Conservation (phyloP, 768 basidiomycete species). For the Clathrus columnatus region DNA sequence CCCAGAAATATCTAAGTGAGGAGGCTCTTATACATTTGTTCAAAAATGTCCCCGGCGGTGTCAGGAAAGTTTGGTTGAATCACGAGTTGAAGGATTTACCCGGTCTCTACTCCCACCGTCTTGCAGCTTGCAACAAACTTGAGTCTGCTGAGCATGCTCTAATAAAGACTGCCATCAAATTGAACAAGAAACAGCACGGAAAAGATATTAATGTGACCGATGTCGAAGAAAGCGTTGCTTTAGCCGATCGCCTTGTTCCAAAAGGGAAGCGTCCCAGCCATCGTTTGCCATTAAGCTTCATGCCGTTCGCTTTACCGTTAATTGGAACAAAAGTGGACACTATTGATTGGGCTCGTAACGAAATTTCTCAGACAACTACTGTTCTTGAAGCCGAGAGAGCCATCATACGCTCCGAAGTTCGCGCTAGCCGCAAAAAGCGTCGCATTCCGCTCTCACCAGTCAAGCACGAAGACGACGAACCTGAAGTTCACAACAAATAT, state of each 20-base stretch:
- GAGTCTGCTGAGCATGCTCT: conserved; percentile 80
- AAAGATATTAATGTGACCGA: conserved; percentile 25
- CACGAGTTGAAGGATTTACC: conserved; percentile 84
- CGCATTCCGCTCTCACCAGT: background rate
- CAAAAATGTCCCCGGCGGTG: conserved; percentile 81
- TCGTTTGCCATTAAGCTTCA: conserved; percentile 46
- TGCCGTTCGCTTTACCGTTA: conserved; percentile 52
- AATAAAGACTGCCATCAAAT: conserved; percentile 66
- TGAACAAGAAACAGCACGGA: conserved; percentile 36
- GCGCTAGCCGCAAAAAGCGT: conserved; percentile 4
- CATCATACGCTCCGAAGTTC: conserved; percentile 17
- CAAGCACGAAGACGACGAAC: background rate
- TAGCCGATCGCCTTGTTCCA: conserved; percentile 54
- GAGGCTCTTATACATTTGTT: conserved; percentile 59
- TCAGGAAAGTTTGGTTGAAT: conserved; percentile 88
- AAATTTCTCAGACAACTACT: conserved; percentile 51
- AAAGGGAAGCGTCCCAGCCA: conserved; percentile 68
- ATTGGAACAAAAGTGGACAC: conserved; percentile 86
- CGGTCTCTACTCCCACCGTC: conserved; percentile 67
- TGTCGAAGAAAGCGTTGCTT: conserved; percentile 15
- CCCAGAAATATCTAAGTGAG: conserved; percentile 66
- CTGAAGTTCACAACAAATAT: conserved; percentile 32
- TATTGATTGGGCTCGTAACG: conserved; percentile 79
- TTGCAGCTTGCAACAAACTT: conserved; percentile 65
- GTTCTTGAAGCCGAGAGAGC: conserved; percentile 44